Conservation (phyloP, 345 rosid species). For the Chamaenerion angustifolium region DNA sequence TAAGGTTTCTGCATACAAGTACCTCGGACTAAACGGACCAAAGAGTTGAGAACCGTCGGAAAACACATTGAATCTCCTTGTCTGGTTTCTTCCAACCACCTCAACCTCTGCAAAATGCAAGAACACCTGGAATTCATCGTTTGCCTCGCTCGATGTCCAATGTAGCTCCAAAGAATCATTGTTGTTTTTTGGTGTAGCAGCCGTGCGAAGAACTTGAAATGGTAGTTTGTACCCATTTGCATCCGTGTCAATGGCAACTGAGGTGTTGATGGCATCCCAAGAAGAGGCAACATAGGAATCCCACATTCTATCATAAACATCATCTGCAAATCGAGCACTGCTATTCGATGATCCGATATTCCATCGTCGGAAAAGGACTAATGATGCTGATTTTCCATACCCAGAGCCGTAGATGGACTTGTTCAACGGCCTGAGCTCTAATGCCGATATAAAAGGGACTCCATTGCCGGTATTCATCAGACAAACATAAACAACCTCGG, state of each 20-base stretch:
- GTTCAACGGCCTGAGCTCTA: constrained; percentile 23
- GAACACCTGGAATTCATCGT: constrained; percentile 23
- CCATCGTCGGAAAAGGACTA: background rate
- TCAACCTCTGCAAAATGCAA: constrained; percentile 40
- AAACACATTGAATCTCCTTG: constrained; percentile 26
- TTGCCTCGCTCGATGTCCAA: constrained; percentile 12
- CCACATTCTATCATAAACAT: constrained; percentile 40
- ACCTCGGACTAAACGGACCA: constrained; percentile 20
- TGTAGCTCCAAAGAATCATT: constrained; percentile 17
- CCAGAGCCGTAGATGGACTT: constrained; percentile 7
- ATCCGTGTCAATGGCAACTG: constrained; percentile 15
- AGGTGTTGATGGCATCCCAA: constrained; percentile 20
- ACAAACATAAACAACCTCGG: constrained; percentile 15
- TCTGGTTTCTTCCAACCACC: constrained; percentile 19
- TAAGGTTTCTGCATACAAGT: constrained; percentile 12
- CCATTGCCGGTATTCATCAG: constrained; percentile 20
- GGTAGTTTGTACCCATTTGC: constrained; percentile 25
- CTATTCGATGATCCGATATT: constrained; percentile 7
- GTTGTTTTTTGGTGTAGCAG: constrained; percentile 13
- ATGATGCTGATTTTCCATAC: constrained; percentile 3
- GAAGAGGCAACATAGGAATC: constrained; percentile 13
- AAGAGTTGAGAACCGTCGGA: constrained; percentile 18
- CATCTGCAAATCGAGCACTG: constrained; percentile 19
- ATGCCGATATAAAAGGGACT: constrained; percentile 24
- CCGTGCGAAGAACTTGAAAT: constrained; percentile 25